Evolutionary conservation across 1,284 basidiomycete genomes (phyloP).

Genomic region (Clitocybe nebularis): DNA sequence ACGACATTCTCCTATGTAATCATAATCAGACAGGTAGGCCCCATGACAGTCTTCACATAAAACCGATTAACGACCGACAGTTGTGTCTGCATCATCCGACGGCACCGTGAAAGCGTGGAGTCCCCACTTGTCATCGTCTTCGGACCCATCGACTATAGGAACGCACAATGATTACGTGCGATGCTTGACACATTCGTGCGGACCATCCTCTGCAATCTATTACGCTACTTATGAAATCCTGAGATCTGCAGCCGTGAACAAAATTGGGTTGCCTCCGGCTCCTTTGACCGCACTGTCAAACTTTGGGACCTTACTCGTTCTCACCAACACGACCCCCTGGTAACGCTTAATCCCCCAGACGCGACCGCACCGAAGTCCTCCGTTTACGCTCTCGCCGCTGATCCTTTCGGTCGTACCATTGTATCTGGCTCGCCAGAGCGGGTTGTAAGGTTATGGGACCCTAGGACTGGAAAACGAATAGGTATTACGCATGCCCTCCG

Average conservation of each 20-base stretch:
- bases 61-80: slow-evolving; percentile 9
- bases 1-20: slow-evolving; percentile 92
- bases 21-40: slow-evolving; percentile 80
- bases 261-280: slow-evolving; percentile 89
- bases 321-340: slow-evolving; percentile 41
- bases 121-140: slow-evolving; percentile 61
- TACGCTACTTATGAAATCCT: background rate
- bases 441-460: slow-evolving; percentile 91
- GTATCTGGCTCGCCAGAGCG: slow-evolving; percentile 91
- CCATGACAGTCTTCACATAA: too few relatives aligned
- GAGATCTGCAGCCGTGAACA: slow-evolving; percentile 56
- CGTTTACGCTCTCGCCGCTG: slow-evolving; percentile 76
- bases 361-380: slow-evolving; percentile 66
- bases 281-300: slow-evolving; percentile 91
- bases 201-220: background rate
- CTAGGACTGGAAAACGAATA: slow-evolving; percentile 72
- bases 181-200: slow-evolving; percentile 73
- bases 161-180: slow-evolving; percentile 91
- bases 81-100: slow-evolving; percentile 86
- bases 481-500: slow-evolving; percentile 34
- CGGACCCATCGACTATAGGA: slow-evolving; percentile 74
- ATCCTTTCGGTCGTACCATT: slow-evolving; percentile 77
- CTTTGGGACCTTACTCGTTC: slow-evolving; percentile 82
- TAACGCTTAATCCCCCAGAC: slow-evolving; percentile 61
- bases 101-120: slow-evolving; percentile 94